Percentiles rank a stretch among this genome's conserved stretches.
Evolutionary conservation across 768 basidiomycete genomes (phyloP).

Genomic region (Cubamyces lactineus): DNA sequence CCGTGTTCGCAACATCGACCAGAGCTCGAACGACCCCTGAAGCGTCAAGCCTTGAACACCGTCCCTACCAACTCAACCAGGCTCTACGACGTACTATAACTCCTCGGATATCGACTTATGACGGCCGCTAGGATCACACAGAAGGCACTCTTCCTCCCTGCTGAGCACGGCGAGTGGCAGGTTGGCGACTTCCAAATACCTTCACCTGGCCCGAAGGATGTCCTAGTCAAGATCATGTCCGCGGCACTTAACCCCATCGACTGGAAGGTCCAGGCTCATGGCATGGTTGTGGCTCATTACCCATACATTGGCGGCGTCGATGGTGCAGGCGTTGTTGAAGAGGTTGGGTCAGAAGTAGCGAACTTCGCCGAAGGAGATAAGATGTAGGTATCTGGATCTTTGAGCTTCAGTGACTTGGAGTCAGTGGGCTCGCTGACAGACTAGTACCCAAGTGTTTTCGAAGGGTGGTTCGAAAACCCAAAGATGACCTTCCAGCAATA

Average conservation of each 20-base stretch:
- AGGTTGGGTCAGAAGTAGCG: slow-evolving; percentile 39
- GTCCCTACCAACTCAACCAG: too few species aligned
- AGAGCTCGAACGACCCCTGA: too few species aligned
- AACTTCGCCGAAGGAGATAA: slow-evolving; percentile 39
- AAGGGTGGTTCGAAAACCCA: slow-evolving; percentile 23
- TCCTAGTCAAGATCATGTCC: slow-evolving; percentile 51
- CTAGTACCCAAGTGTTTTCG: slow-evolving; percentile 20
- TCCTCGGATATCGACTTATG: too few species aligned
- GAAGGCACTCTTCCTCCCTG: slow-evolving; percentile 20
- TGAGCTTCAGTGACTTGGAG: too few species aligned
- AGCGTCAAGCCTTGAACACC: too few species aligned
- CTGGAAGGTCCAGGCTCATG: slow-evolving; percentile 48
- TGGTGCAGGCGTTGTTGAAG: slow-evolving; percentile 28
- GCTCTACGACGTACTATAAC: too few species aligned
- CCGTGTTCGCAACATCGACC: too few species aligned
- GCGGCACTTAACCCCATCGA: slow-evolving; percentile 57
- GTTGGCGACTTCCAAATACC: slow-evolving; percentile 30
- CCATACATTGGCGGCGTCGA: slow-evolving; percentile 30
- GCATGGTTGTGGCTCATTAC: slow-evolving; percentile 24
- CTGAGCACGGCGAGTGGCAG: background rate
- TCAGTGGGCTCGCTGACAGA: too few species aligned
- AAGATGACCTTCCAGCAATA: slow-evolving; percentile 35
- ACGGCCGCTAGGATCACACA: slow-evolving; percentile 7
- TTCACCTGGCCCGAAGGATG: slow-evolving; percentile 48
- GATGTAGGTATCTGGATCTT: slow-evolving; percentile 26